Evolutionary conservation across 305 asterid genomes (phyloP).

Genomic region (Ilex paraguariensis): DNA sequence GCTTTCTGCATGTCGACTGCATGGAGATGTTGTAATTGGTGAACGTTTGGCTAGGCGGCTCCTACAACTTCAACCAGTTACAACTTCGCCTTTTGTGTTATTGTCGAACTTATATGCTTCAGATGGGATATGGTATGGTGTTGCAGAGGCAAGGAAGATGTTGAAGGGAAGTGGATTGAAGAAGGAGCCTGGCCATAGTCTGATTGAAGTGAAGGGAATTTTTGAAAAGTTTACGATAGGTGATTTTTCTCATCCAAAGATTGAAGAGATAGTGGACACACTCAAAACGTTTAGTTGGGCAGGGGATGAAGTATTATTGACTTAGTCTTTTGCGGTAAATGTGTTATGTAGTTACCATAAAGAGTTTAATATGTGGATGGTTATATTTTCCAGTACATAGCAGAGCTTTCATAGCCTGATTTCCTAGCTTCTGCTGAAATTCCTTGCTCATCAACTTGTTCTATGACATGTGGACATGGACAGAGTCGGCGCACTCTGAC

Average conservation of each 20-base stretch:
- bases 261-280: conserved; percentile 31
- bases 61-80: conserved; percentile 36
- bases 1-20: conserved; percentile 65
- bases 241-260: conserved; percentile 47
- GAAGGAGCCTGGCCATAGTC: conserved; percentile 56
- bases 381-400: neutral
- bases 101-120: conserved; percentile 60
- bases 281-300: conserved; percentile 32
- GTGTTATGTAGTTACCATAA: neutral
- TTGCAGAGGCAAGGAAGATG: conserved; percentile 48
- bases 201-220: conserved; percentile 42
- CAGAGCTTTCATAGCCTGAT: neutral
- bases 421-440: neutral
- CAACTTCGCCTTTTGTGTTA: conserved; percentile 60
- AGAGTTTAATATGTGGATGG: neutral
- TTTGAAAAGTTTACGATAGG: conserved; percentile 43
- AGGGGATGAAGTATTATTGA: conserved; percentile 25
- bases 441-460: no score
- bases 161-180: conserved; percentile 46
- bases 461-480: neutral
- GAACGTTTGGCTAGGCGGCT: conserved; percentile 47
- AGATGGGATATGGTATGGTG: conserved; percentile 57
- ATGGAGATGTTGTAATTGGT: conserved; percentile 42
- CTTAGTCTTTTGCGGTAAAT: neutral
- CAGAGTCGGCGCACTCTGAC: neutral